Evolutionary conservation across 805 yeast species (phyloP), one percentile per base, ranked within the genome.

Genomic region (Isabelozyma gotoi): DNA sequence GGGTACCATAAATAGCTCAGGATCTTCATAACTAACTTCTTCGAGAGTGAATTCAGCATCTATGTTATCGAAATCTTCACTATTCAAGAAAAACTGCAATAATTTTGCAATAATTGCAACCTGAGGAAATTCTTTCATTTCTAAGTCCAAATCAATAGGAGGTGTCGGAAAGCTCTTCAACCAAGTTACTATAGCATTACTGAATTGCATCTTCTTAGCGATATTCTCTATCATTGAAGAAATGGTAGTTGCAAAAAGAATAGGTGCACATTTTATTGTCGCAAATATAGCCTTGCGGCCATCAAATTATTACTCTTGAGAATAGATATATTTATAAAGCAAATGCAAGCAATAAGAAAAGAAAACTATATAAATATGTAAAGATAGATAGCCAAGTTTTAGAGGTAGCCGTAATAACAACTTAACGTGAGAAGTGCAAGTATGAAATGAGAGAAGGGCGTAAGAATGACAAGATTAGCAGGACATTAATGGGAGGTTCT

Each of bases 401-500:
- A n/a, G n/a, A n/a, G n/a, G n/a, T n/a, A n/a, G n/a, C n/a, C n/a
- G n/a, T n/a, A n/a, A n/a, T n/a, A n/a, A n/a, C n/a, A n/a, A n/a
- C n/a, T n/a, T n/a, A n/a, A n/a, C n/a, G n/a, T n/a, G n/a, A n/a
- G n/a, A n/a, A n/a, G n/a, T n/a, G n/a, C n/a, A n/a, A n/a, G n/a
- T n/a, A n/a, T n/a, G n/a, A n/a, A n/a, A n/a, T n/a, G n/a, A n/a
- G n/a, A n/a, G n/a, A n/a, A n/a, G n/a, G n/a, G n/a, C n/a, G n/a
- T n/a, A n/a, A n/a, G n/a, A n/a, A n/a, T n/a, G n/a, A n/a, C n/a
- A n/a, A n/a, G n/a, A n/a, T n/a, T n/a, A n/a, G n/a, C n/a, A n/a
- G n/a, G n/a, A n/a, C 38, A 15, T 33, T 47, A 61, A 45, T 59
- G 67, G 4, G 65, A 59, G 1, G 64, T 55, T 34, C 56, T 49